These are phyloP conservation scores for Cytospora piceicola DNA, from an alignment of 2,329 filamentous ascomycete species.

Conservation along the genomic window DNA sequence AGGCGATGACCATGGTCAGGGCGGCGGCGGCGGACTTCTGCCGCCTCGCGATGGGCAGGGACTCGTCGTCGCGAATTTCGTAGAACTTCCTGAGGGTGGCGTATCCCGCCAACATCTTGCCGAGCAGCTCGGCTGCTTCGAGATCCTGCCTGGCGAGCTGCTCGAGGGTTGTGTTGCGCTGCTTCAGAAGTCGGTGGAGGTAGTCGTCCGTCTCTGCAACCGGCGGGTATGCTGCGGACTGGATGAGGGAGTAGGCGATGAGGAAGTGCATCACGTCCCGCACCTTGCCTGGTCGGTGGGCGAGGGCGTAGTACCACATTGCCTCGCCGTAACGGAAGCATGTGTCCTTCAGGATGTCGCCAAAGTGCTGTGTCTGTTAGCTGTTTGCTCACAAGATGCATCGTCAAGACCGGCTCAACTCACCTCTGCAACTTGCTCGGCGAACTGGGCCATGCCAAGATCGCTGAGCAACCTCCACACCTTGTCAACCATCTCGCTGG, in stretches of 20 bases:
- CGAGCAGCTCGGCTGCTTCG: slow-evolving; percentile 81
- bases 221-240: slow-evolving; percentile 80
- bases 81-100: slow-evolving; percentile 90
- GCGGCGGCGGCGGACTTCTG: slow-evolving; percentile 74
- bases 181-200: slow-evolving; percentile 69
- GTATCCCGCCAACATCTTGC: slow-evolving; percentile 87
- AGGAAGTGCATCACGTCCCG: slow-evolving; percentile 85
- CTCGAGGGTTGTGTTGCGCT: slow-evolving; percentile 72
- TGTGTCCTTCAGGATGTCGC: slow-evolving; percentile 72
- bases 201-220: slow-evolving; percentile 72
- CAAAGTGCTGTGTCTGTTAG: slow-evolving; percentile 68
- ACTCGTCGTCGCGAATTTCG: slow-evolving; percentile 70
- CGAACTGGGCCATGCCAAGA: slow-evolving; percentile 77
- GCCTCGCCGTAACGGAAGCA: slow-evolving; percentile 83
- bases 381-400: neutral
- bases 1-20: slow-evolving; percentile 81
- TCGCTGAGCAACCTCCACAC: slow-evolving; percentile 78
- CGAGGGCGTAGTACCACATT: slow-evolving; percentile 87
- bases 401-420: slow-evolving; percentile 41
- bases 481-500: slow-evolving; percentile 75
- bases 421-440: slow-evolving; percentile 82
- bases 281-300: slow-evolving; percentile 77
- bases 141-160: slow-evolving; percentile 74
- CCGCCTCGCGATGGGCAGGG: slow-evolving; percentile 61
- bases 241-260: slow-evolving; percentile 83